phyloP scores from a whole-genome alignment of 2,329 filamentous ascomycete species.

The Sporothrix pallida region DNA sequence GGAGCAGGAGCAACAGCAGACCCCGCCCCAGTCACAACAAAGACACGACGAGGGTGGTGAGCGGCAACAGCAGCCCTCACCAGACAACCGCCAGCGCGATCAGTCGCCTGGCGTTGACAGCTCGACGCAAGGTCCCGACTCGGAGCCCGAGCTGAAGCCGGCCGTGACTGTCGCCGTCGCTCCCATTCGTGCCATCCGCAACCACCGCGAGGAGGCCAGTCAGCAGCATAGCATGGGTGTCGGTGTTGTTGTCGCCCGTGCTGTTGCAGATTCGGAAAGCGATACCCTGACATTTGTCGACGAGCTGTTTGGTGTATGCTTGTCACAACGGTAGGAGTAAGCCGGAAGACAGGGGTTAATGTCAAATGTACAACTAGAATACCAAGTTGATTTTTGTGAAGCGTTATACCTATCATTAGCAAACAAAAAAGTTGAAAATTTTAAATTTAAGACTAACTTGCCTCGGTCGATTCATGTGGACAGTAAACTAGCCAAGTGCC shows the following conservation, averaged over 20 bases:
- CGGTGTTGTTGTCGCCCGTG: constrained; percentile 27
- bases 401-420: not conserved
- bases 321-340: constrained; percentile 26
- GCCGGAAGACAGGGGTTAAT: too few relatives aligned
- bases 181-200: constrained; percentile 31
- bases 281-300: constrained; percentile 32
- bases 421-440: not conserved
- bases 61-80: not conserved
- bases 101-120: not conserved
- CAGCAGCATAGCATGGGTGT: constrained; percentile 29
- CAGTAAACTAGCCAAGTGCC: too few relatives aligned
- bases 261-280: constrained; percentile 23
- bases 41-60: not conserved
- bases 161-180: constrained; percentile 6
- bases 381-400: constrained; percentile 15
- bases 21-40: not conserved
- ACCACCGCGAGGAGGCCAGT: constrained; percentile 18
- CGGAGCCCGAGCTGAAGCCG: not conserved
- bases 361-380: constrained; percentile 2
- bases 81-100: constrained; percentile 6
- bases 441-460: not conserved
- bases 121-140: not conserved
- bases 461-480: too few relatives aligned
- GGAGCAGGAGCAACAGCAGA: not conserved
- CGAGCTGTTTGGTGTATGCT: constrained; percentile 31